Conservation (phyloP, 2,329 filamentous ascomycete species). For the Graphium sp. region DNA sequence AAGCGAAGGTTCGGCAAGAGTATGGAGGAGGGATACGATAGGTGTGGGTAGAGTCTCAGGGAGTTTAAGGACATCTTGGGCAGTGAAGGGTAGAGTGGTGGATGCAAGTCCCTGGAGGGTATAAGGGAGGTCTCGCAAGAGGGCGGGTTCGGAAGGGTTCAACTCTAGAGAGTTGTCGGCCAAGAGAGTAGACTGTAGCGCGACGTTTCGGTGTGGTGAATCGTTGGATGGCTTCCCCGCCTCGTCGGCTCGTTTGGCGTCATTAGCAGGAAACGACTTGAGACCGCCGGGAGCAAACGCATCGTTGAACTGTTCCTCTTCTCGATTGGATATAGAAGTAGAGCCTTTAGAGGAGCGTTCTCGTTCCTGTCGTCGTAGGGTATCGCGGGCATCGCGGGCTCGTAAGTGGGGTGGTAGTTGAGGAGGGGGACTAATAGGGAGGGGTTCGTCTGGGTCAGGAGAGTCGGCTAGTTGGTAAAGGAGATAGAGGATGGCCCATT, state of each 20-base stretch:
- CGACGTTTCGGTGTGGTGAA: conserved; percentile 27
- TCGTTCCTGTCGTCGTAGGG: conserved; percentile 17
- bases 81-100: conserved; percentile 61
- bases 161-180: conserved; percentile 38
- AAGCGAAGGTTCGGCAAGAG: conserved; percentile 83
- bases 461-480: conserved; percentile 69
- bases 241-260: conserved; percentile 18
- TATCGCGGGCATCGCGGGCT: conserved; percentile 17
- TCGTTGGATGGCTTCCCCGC: conserved; percentile 16
- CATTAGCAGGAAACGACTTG: conserved; percentile 23
- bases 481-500: conserved; percentile 92
- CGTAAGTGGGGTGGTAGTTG: conserved; percentile 7
- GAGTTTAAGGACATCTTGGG: conserved; percentile 53
- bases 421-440: conserved; percentile 27
- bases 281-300: conserved; percentile 37
- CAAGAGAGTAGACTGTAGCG: conserved; percentile 37
- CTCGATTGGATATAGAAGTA: conserved; percentile 18
- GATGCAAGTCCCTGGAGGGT: conserved; percentile 87
- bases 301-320: conserved; percentile 31
- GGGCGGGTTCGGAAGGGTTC: conserved; percentile 45
- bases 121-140: conserved; percentile 73
- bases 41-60: conserved; percentile 69
- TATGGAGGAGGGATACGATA: conserved; percentile 73
- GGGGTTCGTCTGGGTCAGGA: conserved; percentile 34
- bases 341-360: conserved; percentile 18